A percentile compares a stretch with the other conserved stretches of the same genome.
Conservation (phyloP, 2,329 filamentous ascomycete species). For the Exophiala calicioides region DNA sequence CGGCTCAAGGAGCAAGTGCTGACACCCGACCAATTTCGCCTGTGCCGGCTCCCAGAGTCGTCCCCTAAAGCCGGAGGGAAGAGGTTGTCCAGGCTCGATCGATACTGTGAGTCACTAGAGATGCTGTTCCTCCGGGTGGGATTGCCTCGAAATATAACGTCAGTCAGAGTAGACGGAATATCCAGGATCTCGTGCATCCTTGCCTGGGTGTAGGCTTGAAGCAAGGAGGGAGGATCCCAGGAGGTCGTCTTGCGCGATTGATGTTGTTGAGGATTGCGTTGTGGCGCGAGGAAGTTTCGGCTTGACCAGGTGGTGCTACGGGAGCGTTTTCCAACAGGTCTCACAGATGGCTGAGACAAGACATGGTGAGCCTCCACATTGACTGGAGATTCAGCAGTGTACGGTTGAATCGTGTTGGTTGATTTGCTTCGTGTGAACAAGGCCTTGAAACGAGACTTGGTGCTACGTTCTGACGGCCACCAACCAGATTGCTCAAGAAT, state of each 20-base stretch:
- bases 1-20: constrained; percentile 40
- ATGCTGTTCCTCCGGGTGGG: constrained; percentile 48
- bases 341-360: not conserved
- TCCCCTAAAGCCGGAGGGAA: constrained; percentile 38
- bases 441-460: constrained; percentile 23
- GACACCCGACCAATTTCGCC: constrained; percentile 39
- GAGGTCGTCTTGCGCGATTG: constrained; percentile 25
- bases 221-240: constrained; percentile 75
- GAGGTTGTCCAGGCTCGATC: constrained; percentile 18
- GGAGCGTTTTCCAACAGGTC: not conserved
- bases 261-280: constrained; percentile 5
- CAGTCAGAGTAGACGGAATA: constrained; percentile 48
- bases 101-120: constrained; percentile 12
- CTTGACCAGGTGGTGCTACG: constrained; percentile 15
- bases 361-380: not conserved
- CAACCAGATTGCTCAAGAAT: constrained; percentile 20
- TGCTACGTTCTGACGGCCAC: constrained; percentile 23
- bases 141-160: constrained; percentile 69
- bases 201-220: constrained; percentile 83
- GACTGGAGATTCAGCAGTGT: constrained; percentile 1
- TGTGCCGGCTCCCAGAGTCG: constrained; percentile 37
- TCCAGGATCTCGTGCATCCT: constrained; percentile 72
- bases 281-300: constrained; percentile 3
- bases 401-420: constrained; percentile 13
- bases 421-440: constrained; percentile 22